A percentile compares a stretch with the other conserved stretches of the same genome.
phyloP scores from a whole-genome alignment of 1,284 basidiomycete species.

The Melampsora larici-populina region DNA sequence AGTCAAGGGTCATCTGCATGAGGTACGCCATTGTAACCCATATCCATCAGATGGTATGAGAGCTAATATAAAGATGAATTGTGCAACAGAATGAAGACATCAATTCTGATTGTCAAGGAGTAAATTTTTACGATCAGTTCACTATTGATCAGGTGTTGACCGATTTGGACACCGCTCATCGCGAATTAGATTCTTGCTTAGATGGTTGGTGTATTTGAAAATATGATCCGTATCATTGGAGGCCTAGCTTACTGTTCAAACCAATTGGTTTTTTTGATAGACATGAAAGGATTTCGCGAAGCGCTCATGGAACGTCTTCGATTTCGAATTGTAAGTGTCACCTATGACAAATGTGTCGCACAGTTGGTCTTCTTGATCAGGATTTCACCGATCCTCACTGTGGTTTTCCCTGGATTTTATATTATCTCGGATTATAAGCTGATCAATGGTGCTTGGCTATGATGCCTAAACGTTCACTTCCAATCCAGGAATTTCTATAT shows the following conservation, averaged over 20 bases:
- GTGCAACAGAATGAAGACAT: constrained; percentile 38
- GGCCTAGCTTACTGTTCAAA: neutral
- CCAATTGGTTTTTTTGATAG: neutral
- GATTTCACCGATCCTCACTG: neutral
- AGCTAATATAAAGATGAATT: neutral
- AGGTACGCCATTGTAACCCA: constrained; percentile 61
- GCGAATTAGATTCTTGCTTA: constrained; percentile 13
- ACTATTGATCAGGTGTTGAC: constrained; percentile 28
- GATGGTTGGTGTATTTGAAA: neutral
- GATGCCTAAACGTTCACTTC: neutral
- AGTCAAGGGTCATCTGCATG: constrained; percentile 66
- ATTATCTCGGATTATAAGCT: no score
- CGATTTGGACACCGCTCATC: constrained; percentile 25
- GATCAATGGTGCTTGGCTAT: neutral
- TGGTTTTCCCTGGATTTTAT: neutral
- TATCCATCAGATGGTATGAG: constrained; percentile 28
- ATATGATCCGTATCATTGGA: constrained; percentile 4
- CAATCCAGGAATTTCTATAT: constrained; percentile 35
- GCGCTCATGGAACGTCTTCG: constrained; percentile 36
- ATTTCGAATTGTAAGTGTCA: constrained; percentile 27
- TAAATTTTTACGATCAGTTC: constrained; percentile 30
- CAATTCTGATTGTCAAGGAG: constrained; percentile 14
- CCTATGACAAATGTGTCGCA: neutral
- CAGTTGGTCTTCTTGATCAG: neutral
- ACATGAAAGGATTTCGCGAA: constrained; percentile 21